phyloP scores from a whole-genome alignment of 495 filamentous ascomycete genomes.

The Gamarada debralockiae region DNA sequence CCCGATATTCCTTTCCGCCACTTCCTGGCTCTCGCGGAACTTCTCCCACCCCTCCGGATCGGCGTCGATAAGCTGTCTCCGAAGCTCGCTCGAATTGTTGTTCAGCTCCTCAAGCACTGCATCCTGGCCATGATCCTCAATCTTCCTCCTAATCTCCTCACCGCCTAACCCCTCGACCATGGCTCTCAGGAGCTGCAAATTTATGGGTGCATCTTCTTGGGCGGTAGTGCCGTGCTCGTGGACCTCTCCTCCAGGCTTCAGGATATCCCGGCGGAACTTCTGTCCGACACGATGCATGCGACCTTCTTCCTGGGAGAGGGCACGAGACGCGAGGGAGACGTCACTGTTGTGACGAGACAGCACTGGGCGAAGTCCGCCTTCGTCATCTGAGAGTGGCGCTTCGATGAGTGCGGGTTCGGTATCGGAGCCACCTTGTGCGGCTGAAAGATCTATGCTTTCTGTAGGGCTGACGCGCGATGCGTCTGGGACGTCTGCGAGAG shows the following conservation, averaged over 20 bases:
- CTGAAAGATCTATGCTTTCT: slow-evolving; percentile 39
- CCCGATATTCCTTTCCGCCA: slow-evolving; percentile 52
- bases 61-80: slow-evolving; percentile 45
- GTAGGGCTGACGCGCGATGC: slow-evolving; percentile 11
- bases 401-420: slow-evolving; percentile 35
- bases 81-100: slow-evolving; percentile 43
- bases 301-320: slow-evolving; percentile 83
- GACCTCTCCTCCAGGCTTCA: slow-evolving; percentile 42
- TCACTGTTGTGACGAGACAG: slow-evolving; percentile 72
- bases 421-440: slow-evolving; percentile 29
- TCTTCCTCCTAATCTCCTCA: slow-evolving; percentile 51
- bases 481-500: slow-evolving; percentile 13
- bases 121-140: slow-evolving; percentile 51
- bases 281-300: slow-evolving; percentile 82
- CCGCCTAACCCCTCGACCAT: slow-evolving; percentile 63
- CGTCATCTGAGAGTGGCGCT: slow-evolving; percentile 31
- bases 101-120: slow-evolving; percentile 55
- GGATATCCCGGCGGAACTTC: slow-evolving; percentile 68
- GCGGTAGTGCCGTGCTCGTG: slow-evolving; percentile 35
- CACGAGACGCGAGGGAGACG: slow-evolving; percentile 73
- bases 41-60: slow-evolving; percentile 59
- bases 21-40: slow-evolving; percentile 65
- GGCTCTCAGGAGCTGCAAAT: slow-evolving; percentile 52
- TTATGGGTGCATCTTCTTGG: slow-evolving; percentile 50
- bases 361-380: slow-evolving; percentile 33